These are phyloP conservation scores for Penicillium digitatum DNA, from an alignment of 2,329 filamentous ascomycete species.

Conservation along the genomic window DNA sequence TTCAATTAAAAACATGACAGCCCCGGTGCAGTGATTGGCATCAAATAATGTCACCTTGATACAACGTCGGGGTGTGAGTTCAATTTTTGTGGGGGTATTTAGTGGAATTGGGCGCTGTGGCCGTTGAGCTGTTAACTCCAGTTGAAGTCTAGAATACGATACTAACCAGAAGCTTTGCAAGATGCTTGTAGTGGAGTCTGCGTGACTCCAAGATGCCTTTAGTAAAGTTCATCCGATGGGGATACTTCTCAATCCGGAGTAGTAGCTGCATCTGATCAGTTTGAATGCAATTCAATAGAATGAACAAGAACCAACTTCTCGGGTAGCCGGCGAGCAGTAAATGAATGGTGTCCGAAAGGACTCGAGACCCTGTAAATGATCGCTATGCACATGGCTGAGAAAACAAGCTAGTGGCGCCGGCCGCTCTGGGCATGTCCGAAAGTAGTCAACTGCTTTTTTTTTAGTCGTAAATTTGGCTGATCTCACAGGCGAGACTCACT, in stretches of 20 bases:
- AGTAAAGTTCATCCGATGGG: conserved; percentile 75
- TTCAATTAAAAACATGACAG: conserved; percentile 91
- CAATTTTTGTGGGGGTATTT: conserved; percentile 71
- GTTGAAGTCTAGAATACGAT: conserved; percentile 5
- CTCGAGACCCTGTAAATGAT: conserved; percentile 80
- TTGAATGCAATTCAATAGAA: neutral
- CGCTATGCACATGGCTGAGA: conserved; percentile 86
- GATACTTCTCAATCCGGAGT: conserved; percentile 71
- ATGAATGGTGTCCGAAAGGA: conserved; percentile 73
- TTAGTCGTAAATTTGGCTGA: conserved; percentile 5
- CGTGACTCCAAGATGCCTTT: conserved; percentile 72
- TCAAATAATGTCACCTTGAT: conserved; percentile 81
- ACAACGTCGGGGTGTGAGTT: conserved; percentile 63
- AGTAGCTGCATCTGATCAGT: conserved; percentile 52
- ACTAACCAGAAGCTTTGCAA: conserved; percentile 63
- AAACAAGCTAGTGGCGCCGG: conserved; percentile 75
- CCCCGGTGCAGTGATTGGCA: conserved; percentile 86
- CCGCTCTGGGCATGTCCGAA: conserved; percentile 55
- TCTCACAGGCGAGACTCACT: conserved; percentile 43
- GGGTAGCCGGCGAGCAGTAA: conserved; percentile 82
- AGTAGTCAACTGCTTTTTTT: conserved; percentile 68
- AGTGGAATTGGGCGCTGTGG: conserved; percentile 71
- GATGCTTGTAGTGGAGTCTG: conserved; percentile 70
- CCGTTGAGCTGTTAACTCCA: neutral
- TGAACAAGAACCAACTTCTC: conserved; percentile 50